Evolutionary conservation across 257 asterid species (phyloP).

Genomic region (Fraxinus quadrangulata): DNA sequence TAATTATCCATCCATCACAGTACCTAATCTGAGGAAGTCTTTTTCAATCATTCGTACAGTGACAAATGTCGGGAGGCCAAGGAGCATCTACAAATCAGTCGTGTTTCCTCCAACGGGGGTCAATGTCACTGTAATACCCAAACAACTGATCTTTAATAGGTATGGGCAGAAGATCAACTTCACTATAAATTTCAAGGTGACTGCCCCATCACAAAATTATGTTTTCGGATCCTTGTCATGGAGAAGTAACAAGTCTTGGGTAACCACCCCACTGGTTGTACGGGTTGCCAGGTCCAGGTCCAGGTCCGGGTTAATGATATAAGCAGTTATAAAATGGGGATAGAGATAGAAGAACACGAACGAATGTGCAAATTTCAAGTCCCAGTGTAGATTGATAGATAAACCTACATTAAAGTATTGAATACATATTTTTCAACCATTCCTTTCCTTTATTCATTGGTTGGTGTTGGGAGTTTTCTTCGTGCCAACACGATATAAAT

Average conservation of each 20-base stretch:
- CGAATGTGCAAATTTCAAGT: neutral
- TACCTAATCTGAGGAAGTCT: constrained; percentile 53
- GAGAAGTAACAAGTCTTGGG: constrained; percentile 67
- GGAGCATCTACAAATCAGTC: constrained; percentile 53
- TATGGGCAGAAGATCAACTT: constrained; percentile 69
- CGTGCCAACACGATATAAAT: neutral
- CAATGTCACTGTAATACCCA: constrained; percentile 67
- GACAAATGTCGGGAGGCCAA: constrained; percentile 72
- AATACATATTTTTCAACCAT: neutral
- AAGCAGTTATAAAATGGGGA: neutral
- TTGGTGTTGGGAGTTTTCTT: neutral
- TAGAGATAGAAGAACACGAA: neutral
- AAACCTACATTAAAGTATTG: neutral
- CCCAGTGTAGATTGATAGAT: neutral
- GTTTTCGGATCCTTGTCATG: constrained; percentile 84
- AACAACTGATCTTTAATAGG: constrained; percentile 46
- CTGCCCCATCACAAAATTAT: constrained; percentile 58
- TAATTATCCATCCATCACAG: constrained; percentile 79
- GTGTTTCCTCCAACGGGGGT: constrained; percentile 67
- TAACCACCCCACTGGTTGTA: constrained; percentile 70
- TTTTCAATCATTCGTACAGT: constrained; percentile 64
- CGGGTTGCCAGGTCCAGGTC: constrained; percentile 44
- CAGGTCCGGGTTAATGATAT: constrained; percentile 34
- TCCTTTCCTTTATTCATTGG: neutral
- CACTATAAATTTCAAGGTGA: constrained; percentile 62